Base-by-base conservation (phyloP, 768 basidiomycete species). In the Mycena epipterygia region DNA sequence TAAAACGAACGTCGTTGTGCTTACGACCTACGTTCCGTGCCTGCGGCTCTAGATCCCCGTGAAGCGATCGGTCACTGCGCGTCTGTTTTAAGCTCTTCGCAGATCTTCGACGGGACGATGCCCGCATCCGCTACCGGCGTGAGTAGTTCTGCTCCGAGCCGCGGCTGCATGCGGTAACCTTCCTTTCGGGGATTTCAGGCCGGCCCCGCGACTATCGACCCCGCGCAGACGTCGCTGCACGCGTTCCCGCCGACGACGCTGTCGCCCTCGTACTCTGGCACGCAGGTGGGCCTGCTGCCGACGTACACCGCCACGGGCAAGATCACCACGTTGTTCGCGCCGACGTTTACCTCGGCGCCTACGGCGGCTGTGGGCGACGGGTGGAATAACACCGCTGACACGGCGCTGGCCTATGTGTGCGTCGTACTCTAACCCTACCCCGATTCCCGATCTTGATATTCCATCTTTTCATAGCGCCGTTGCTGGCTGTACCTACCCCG, bases 381-480 rank as follows among this genome's bases (percentile, higher is more conserved):
- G 44, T 97, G 96, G 96, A 82, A 83, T 64, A 91, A 95, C 77
- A 69, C 88, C 19, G 81, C 83, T 5, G 96, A 97, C 81, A 90
- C 84, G 14, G 84, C 78, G 14, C 77, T 81, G 30, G 90, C 89
- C 29, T 89, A 86, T 76, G 89, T 89, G 85, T 86, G 76, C 64
- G 85, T 79, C 33, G 25, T 46, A 33, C 4, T n/a, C 23, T 37
- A 16, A 21, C 48, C 68, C 67, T 41, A 60, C 13, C 21, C 23
- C 37, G 32, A 57, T 21, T 49, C 46, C 37, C 46, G 35, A 67
- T 41, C 35, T 64, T 68, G 62, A 66, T 67, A 37, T 2, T 46
- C 48, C 33, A n/a, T 41, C 59, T 39, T 71, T 48, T 53, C 63
- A 13, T 37, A 86, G 86, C 21, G 83, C 88, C 29, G 84, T 93